Evolutionary conservation across 1,139 yeast species (phyloP), one percentile per base, ranked within the genome.

Genomic region (Eremothecium cymbalariae): DNA sequence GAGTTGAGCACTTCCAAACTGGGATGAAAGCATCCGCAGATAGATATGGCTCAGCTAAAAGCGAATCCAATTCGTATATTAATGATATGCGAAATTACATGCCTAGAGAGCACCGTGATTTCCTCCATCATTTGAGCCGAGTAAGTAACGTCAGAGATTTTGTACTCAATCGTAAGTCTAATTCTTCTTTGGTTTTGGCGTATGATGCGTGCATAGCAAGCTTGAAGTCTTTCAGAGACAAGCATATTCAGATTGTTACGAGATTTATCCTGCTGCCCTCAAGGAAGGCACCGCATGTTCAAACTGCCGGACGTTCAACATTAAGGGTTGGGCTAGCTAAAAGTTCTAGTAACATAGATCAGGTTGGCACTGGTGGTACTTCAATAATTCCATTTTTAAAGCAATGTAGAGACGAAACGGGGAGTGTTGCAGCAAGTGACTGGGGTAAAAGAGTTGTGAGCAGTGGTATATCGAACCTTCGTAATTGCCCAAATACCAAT

Each of bases 321-420:
- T 55, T 74, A 41, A 66, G 83, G 51, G 70, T 81, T 2, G 85
- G 85, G 0, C 63, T 78, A 18, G 45, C 64, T 33, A 47, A 55
- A 42, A 46, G 59, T 33, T 49, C 58, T 25, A 57, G 53, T 19
- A 46, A 64, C 45, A 66, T 67, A 34, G 77, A 72, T 44, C 76
- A 74, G 45, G 72, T 76, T 46, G 97, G 97, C 7, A 88, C 97
- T 1, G 97, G 97, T 11, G 96, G 97, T 27, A 88, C 96, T 0
- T 78, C 94, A 0, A 67, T 88, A 48, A 72, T 88, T 42, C 95
- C 95, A 19, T 88, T 88, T 62, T 70, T 88, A 53, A 86, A 86
- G 57, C 96, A 88, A 59, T 88, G 95, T 46, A 74, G 97, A 57
- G 96, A 88, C 60, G 97, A 88, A 57, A 88, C 34, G 1, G 48